Evolutionary conservation across 2,329 filamentous ascomycete species (phyloP).

Genomic region (Neofusicoccum sp.): DNA sequence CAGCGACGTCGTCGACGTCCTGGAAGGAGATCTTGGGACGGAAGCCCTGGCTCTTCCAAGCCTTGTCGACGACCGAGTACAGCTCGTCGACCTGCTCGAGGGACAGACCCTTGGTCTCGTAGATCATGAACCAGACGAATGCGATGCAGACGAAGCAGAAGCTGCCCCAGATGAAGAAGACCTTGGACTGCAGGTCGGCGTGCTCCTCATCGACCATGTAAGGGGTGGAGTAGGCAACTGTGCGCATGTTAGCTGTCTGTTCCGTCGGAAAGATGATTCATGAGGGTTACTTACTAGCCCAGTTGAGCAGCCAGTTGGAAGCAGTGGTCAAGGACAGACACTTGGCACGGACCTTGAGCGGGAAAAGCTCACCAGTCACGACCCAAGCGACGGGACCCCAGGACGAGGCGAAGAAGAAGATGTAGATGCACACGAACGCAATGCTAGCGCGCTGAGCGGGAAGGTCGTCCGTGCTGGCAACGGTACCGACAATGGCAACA

Average conservation of each 20-base stretch:
- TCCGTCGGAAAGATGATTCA: not conserved
- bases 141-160: constrained; percentile 55
- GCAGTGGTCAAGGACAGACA: constrained; percentile 54
- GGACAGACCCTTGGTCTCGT: constrained; percentile 74
- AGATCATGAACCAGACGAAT: constrained; percentile 68
- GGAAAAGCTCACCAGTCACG: constrained; percentile 43
- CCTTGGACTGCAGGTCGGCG: constrained; percentile 60
- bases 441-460: constrained; percentile 40
- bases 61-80: constrained; percentile 68
- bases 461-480: constrained; percentile 34
- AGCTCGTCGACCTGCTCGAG: constrained; percentile 78
- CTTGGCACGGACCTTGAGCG: constrained; percentile 48
- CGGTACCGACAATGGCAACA: constrained; percentile 42
- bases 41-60: constrained; percentile 68
- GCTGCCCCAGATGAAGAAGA: constrained; percentile 55
- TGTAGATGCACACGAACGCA: constrained; percentile 62
- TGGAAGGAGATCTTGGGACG: constrained; percentile 48
- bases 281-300: constrained; percentile 41
- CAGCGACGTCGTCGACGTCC: constrained; percentile 28
- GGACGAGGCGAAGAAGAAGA: constrained; percentile 77
- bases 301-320: constrained; percentile 55
- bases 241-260: not conserved
- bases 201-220: constrained; percentile 69
- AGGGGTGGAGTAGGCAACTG: constrained; percentile 65
- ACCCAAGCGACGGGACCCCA: constrained; percentile 77